A percentile compares a stretch with the other conserved stretches of the same genome.
These are phyloP conservation scores for Nakazawaea ambrosiae DNA, from an alignment of 805 yeast species.

Conservation along the genomic window DNA sequence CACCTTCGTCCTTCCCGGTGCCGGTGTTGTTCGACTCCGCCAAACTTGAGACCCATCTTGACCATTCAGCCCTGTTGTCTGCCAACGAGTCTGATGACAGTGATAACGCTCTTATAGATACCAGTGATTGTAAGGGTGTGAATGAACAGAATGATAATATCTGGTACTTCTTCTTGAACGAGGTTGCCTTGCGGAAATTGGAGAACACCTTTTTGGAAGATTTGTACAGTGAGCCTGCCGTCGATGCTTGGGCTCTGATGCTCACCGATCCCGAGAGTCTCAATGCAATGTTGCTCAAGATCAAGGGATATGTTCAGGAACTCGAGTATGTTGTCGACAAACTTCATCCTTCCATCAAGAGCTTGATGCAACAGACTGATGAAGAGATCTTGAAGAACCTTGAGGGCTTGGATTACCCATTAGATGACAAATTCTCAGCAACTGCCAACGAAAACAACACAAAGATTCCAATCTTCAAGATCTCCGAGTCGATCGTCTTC, in stretches of 20 bases:
- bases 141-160: slow-evolving; percentile 20
- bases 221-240: slow-evolving; percentile 23
- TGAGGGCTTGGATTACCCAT: slow-evolving; percentile 12
- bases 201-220: slow-evolving; percentile 31
- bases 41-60: neutral
- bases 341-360: slow-evolving; percentile 24
- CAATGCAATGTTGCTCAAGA: slow-evolving; percentile 6
- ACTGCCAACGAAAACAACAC: slow-evolving; percentile 27
- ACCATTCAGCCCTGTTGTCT: neutral
- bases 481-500: slow-evolving; percentile 29
- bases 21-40: slow-evolving; percentile 9
- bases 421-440: slow-evolving; percentile 19
- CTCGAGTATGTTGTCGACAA: slow-evolving; percentile 31
- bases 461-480: slow-evolving; percentile 19
- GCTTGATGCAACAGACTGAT: slow-evolving; percentile 4
- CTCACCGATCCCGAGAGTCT: neutral
- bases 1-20: slow-evolving; percentile 10
- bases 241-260: slow-evolving; percentile 13
- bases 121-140: slow-evolving; percentile 15
- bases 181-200: slow-evolving; percentile 31
- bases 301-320: slow-evolving; percentile 24
- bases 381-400: slow-evolving; percentile 17
- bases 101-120: slow-evolving; percentile 5
- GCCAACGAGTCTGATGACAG: slow-evolving; percentile 4
- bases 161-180: slow-evolving; percentile 33